Conservation (phyloP, 345 rosid species). For the Sonneratia caseolaris region DNA sequence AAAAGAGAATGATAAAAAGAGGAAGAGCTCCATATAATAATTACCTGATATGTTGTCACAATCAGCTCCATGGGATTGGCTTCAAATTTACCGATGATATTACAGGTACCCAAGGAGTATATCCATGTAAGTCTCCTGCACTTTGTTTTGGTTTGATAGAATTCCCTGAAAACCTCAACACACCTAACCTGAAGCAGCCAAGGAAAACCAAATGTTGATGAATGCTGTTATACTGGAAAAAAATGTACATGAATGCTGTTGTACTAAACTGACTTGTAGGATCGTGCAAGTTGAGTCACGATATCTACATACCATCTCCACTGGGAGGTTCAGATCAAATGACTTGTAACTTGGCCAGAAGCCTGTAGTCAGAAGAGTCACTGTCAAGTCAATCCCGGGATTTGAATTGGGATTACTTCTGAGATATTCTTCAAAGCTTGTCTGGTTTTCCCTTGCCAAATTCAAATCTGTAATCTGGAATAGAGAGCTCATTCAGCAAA, state of each 20-base stretch:
- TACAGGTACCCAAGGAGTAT: conserved; percentile 58
- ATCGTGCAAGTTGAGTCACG: not conserved
- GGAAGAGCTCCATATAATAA: not conserved
- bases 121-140: conserved; percentile 66
- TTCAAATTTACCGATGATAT: conserved; percentile 52
- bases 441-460: conserved; percentile 76
- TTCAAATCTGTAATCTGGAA: conserved; percentile 73
- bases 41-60: conserved; percentile 80
- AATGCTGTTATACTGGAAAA: too few species aligned
- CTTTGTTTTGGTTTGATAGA: conserved; percentile 49
- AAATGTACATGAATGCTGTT: not conserved
- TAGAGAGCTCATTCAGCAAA: conserved; percentile 1
- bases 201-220: not conserved
- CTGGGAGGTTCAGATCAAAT: conserved; percentile 65
- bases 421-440: conserved; percentile 61
- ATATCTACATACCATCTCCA: conserved; percentile 51
- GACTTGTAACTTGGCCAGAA: conserved; percentile 93
- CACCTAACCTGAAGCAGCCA: conserved; percentile 48
- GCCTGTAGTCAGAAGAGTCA: conserved; percentile 80
- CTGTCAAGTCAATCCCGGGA: conserved; percentile 75
- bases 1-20: not conserved
- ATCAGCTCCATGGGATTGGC: conserved; percentile 51
- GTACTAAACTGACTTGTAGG: not conserved
- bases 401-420: conserved; percentile 33
- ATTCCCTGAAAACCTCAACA: conserved; percentile 53